Evolutionary conservation across 768 basidiomycete species (phyloP).

Genomic region (Auriculariales sp.): DNA sequence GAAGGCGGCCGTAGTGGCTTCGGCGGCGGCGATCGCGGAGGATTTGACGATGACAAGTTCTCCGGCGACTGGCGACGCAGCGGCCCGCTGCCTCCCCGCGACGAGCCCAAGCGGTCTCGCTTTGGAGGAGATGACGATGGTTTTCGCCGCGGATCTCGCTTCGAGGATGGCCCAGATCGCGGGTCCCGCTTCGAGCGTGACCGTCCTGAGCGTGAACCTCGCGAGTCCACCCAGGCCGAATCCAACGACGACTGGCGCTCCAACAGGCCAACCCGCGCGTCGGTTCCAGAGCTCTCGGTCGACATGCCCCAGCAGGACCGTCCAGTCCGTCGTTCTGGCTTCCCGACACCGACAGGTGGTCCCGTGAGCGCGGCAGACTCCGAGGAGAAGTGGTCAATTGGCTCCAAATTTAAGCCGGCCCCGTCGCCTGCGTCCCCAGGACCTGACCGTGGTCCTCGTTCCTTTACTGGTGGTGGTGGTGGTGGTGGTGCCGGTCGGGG

Average conservation of each 20-base stretch:
- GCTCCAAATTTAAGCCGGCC: slow-evolving; percentile 55
- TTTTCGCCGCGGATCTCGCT: neutral
- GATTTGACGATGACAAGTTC: slow-evolving; percentile 69
- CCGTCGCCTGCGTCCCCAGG: slow-evolving; percentile 10
- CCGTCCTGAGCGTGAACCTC: slow-evolving; percentile 10
- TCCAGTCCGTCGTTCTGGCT: neutral
- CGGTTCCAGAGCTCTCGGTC: neutral
- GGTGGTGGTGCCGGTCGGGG: neutral
- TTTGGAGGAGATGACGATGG: neutral
- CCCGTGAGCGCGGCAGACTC: slow-evolving; percentile 47
- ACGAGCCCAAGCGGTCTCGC: slow-evolving; percentile 25
- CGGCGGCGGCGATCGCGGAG: slow-evolving; percentile 31
- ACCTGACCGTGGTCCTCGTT: neutral
- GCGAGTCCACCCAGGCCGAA: slow-evolving; percentile 11
- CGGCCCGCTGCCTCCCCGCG: slow-evolving; percentile 62
- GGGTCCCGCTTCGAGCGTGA: slow-evolving; percentile 6
- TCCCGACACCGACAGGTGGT: neutral
- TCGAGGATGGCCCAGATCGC: slow-evolving; percentile 6
- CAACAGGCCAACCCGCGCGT: neutral
- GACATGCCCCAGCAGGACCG: neutral
- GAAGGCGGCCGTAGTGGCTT: slow-evolving; percentile 26
- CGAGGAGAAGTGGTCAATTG: slow-evolving; percentile 68
- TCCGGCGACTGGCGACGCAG: slow-evolving; percentile 77
- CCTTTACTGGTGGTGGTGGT: neutral
- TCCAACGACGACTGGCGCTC: neutral